Percentiles rank a stretch among this genome's conserved stretches.
Evolutionary conservation across 108 stramenopile species (phyloP).

Genomic region (Conticribra guillardii): DNA sequence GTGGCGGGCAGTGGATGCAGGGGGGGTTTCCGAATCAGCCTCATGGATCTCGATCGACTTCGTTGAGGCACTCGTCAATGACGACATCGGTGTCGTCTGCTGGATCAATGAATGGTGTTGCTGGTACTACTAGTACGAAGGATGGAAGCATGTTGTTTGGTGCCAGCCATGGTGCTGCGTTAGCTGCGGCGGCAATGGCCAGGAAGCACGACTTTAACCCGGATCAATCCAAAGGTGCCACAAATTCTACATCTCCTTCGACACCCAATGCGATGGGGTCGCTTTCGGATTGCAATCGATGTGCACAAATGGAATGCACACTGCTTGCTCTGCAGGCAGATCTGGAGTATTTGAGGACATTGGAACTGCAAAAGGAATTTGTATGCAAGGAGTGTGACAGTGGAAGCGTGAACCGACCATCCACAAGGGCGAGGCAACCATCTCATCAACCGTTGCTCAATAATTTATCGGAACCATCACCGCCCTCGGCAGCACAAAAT

Average conservation of each 20-base stretch:
- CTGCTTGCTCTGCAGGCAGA: slow-evolving; percentile 48
- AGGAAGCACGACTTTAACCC: too few species aligned
- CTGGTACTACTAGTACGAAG: neutral
- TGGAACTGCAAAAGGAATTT: slow-evolving; percentile 52
- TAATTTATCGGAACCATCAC: neutral
- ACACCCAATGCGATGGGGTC: neutral
- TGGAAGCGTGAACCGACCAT: neutral
- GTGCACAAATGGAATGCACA: slow-evolving; percentile 40
- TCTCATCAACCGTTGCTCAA: neutral
- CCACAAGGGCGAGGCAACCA: neutral
- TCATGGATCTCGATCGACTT: too few species aligned
- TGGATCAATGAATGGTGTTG: neutral
- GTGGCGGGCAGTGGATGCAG: neutral
- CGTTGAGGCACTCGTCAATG: neutral
- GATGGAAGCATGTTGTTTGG: too few species aligned
- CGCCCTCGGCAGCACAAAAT: slow-evolving; percentile 10
- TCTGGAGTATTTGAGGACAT: slow-evolving; percentile 57
- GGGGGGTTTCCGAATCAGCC: too few species aligned
- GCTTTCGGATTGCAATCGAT: slow-evolving; percentile 27
- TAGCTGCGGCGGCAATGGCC: too few species aligned
- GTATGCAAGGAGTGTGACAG: slow-evolving; percentile 42
- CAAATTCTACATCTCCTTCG: neutral
- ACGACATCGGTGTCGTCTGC: too few species aligned
- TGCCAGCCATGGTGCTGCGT: too few species aligned
- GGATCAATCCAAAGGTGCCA: too few species aligned